These are phyloP conservation scores for Colletotrichum sp. DNA, from an alignment of 2,329 filamentous ascomycete genomes.

Conservation along the genomic window DNA sequence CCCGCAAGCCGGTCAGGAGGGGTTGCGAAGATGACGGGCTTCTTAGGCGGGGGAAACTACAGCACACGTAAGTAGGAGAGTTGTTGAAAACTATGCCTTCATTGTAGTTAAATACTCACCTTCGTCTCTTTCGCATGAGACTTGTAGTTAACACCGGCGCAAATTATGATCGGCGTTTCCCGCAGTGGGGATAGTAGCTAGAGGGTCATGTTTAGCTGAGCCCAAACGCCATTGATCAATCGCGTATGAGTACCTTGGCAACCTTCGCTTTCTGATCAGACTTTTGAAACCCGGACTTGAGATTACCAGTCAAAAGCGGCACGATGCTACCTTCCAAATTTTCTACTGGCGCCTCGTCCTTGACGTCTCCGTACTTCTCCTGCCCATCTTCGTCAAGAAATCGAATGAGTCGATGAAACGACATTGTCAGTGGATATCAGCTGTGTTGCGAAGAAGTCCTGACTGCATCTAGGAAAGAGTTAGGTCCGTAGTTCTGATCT, in stretches of 20 bases:
- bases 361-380: not conserved
- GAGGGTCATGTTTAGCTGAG: fast-evolving
- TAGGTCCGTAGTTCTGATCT: not conserved
- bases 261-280: not conserved
- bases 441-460: not conserved
- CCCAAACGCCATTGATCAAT: not conserved
- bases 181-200: not conserved
- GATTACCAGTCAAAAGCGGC: not conserved
- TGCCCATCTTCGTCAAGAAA: not conserved
- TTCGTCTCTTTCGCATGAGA: not conserved
- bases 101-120: not conserved
- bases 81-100: not conserved
- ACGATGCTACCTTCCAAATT: not conserved
- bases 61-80: not conserved
- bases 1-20: not conserved
- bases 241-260: not conserved
- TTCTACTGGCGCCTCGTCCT: not conserved
- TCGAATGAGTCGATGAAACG: not conserved
- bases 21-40: not conserved
- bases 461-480: not conserved
- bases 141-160: not conserved
- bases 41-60: not conserved
- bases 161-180: not conserved
- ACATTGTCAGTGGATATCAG: not conserved
- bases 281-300: not conserved